These are phyloP conservation scores for Pythium periplocum DNA, from an alignment of 352 stramenopile genomes.

Conservation along the genomic window DNA sequence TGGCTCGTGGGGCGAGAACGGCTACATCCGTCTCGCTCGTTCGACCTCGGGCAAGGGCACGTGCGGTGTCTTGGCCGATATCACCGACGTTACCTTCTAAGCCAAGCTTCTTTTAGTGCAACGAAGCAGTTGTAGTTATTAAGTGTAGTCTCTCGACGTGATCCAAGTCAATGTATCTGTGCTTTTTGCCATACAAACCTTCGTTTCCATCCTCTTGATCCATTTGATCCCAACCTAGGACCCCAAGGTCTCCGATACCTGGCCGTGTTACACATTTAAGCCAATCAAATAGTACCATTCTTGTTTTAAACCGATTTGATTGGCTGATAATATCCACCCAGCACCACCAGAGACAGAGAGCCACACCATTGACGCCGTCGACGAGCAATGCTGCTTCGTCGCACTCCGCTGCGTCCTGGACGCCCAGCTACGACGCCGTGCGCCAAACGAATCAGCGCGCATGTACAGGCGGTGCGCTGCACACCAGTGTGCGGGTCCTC, in stretches of 20 bases:
- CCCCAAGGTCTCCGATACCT: too few species aligned
- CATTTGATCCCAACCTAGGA: too few species aligned
- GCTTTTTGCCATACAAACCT: neutral
- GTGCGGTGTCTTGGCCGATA: neutral
- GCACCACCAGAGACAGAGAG: too few species aligned
- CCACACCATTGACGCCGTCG: too few species aligned
- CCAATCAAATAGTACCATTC: neutral
- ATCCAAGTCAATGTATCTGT: neutral
- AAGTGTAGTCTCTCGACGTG: neutral
- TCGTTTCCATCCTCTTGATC: neutral
- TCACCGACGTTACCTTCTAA: neutral
- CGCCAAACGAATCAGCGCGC: neutral
- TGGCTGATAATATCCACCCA: too few species aligned
- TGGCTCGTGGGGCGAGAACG: conserved; percentile 83
- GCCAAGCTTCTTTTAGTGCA: neutral
- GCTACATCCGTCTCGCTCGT: conserved; percentile 84
- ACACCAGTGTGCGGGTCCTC: neutral
- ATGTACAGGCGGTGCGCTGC: neutral
- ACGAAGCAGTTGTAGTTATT: neutral
- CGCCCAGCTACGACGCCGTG: neutral
- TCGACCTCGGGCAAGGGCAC: conserved; percentile 16
- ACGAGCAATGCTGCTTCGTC: neutral
- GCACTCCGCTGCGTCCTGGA: neutral
- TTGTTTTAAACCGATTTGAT: too few species aligned
- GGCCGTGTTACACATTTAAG: neutral